Evolutionary conservation across 148 eudicot species (phyloP).

Genomic region (Amaranthus hypochondriacus): DNA sequence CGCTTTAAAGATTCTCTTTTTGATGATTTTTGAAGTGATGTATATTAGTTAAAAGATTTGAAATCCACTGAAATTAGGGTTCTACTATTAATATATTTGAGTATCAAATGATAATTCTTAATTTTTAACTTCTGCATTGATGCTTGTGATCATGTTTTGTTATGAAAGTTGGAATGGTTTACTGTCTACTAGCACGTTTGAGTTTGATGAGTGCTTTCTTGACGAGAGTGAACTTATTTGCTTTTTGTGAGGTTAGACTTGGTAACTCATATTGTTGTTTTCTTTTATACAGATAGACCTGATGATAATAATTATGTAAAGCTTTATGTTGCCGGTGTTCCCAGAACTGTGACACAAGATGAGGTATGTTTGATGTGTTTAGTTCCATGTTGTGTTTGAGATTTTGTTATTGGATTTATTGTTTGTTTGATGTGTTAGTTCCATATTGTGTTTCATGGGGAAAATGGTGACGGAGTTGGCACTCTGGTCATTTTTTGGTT

Average conservation of each 20-base stretch:
- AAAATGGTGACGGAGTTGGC: background rate
- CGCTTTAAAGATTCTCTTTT: background rate
- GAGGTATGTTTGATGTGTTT: slow-evolving; percentile 38
- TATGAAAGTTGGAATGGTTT: background rate
- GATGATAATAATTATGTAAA: slow-evolving; percentile 46
- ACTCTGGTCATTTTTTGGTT: background rate
- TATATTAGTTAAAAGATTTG: background rate
- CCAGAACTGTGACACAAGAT: slow-evolving; percentile 40
- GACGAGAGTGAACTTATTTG: background rate
- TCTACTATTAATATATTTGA: background rate
- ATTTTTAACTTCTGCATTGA: background rate
- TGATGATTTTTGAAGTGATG: background rate
- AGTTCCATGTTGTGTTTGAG: background rate
- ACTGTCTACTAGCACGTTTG: no score
- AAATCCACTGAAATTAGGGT: background rate
- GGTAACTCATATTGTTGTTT: background rate
- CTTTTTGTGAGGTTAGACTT: background rate
- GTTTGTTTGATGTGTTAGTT: background rate
- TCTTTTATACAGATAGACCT: slow-evolving; percentile 29
- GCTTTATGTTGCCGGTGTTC: slow-evolving; percentile 53
- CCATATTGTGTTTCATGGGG: no score
- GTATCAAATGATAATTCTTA: no score
- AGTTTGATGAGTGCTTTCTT: background rate
- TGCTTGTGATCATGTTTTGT: background rate
- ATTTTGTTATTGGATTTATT: background rate